Conservation (phyloP, 2,329 filamentous ascomycete genomes). For the Clonostachys solani region DNA sequence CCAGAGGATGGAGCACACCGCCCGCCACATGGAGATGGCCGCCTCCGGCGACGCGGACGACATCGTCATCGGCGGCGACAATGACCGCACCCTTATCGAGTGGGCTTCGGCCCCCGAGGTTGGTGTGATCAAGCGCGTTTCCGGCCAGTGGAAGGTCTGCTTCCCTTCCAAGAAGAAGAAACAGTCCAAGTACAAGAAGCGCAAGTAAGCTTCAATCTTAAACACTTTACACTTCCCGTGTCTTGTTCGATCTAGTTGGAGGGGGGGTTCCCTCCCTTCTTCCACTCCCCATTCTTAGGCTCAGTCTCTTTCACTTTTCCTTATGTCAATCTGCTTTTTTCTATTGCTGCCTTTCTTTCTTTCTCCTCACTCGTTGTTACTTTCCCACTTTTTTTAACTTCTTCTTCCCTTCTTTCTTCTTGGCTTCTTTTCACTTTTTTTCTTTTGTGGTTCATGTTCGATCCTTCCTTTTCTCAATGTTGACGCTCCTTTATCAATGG, state of each 20-base stretch:
- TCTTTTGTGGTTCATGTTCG: not conserved
- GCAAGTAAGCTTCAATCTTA: not conserved
- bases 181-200: not conserved
- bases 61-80: constrained; percentile 30
- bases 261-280: no score
- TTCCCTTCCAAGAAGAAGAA: constrained; percentile 14
- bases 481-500: no score
- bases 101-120: constrained; percentile 33
- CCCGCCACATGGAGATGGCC: constrained; percentile 65
- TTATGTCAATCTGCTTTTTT: not conserved
- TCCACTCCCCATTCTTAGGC: no score
- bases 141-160: constrained; percentile 24
- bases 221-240: not conserved
- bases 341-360: not conserved
- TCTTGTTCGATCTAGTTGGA: not conserved
- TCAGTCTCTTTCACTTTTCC: not conserved
- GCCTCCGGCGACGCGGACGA: constrained; percentile 15
- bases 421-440: not conserved
- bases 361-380: not conserved
- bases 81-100: constrained; percentile 28
- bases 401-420: constrained; percentile 1
- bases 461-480: not conserved
- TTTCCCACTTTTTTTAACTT: not conserved
- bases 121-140: constrained; percentile 23
- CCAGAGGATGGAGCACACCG: constrained; percentile 82